Evolutionary conservation across 116 monocot genomes (phyloP), one percentile per base, ranked within the genome.

Genomic region (Trichopus zeylanicus): DNA sequence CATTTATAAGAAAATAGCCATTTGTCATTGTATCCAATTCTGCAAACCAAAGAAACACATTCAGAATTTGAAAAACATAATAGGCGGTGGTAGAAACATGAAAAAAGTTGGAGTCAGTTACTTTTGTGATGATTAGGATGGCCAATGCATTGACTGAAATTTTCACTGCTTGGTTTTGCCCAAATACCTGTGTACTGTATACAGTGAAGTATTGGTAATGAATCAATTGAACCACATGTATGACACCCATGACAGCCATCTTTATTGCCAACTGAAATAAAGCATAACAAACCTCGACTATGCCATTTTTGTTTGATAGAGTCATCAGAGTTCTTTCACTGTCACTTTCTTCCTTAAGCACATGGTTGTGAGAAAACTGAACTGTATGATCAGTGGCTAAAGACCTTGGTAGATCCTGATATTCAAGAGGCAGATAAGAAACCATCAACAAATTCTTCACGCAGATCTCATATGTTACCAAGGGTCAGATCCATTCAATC

Each of bases 1-100:
- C 95, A 74, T 95, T 89, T 29, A 95, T 75, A 34, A 95, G 63
- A 70, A 95, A 63, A 65, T 78, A 95, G 16, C 95, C 95, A 73
- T 95, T 95, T 31, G 78, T 89, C 59, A 67, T 86, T n/a, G 69
- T 46, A 76, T 86, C 78, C 61, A 79, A 18, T 61, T 75, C 95
- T 95, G 71, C 66, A 67, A 58, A 68, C 29, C 47, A 42, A 56
- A 55, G 28, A 70, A 60, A 6, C 12, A 46, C 3, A 5, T 6
- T 60, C 12, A 39, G 26, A 4, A 46, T 15, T 16, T 27, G 4
- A 26, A 8, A 46, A 46, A 26, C 11, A 42, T n/a, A 46, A 26
- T 35, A 60, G 42, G 22, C 28, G 29, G 1, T 66, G 33, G 24
- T 61, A 8, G 42, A 48, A 26, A 53, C 22, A 12, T 68, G 24